These are phyloP conservation scores for Aspergillus egyptiacus DNA, from an alignment of 495 filamentous ascomycete genomes.

Conservation along the genomic window DNA sequence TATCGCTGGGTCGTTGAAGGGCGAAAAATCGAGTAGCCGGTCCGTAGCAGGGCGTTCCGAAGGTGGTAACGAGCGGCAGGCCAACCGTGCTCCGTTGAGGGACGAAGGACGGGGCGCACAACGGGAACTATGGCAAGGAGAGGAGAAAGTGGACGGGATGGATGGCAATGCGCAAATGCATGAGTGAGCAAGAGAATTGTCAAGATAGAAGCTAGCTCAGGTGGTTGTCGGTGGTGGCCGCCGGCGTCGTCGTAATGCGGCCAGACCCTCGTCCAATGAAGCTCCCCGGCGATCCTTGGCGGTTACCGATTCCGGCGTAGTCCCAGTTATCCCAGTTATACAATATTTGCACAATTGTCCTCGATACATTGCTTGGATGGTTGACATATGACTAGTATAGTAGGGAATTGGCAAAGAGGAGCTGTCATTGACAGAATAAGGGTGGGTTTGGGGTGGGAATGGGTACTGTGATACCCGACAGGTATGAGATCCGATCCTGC, in stretches of 20 bases:
- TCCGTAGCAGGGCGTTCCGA: constrained; percentile 4
- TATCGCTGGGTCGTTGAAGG: not conserved
- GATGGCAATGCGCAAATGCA: not conserved
- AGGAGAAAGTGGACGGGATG: not conserved
- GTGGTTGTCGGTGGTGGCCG: not conserved
- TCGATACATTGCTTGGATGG: no score
- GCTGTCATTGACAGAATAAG: no score
- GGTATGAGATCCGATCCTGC: no score
- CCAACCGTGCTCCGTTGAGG: constrained; percentile 8
- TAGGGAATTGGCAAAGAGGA: no score
- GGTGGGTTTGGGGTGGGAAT: no score
- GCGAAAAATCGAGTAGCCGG: not conserved
- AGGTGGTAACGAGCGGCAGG: constrained; percentile 12
- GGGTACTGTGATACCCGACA: no score
- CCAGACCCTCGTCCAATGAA: not conserved
- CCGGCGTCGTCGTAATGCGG: constrained; percentile 6
- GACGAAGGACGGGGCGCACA: not conserved
- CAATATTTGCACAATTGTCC: no score
- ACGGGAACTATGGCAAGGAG: not conserved
- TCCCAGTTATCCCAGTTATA: no score
- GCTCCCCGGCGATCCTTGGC: not conserved
- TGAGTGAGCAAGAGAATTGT: not conserved
- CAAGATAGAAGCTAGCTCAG: not conserved
- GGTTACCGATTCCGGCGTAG: no score
- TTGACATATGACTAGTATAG: no score